phyloP scores from a whole-genome alignment of 139 green algal genomes.

The Chlorella sorokiniana region DNA sequence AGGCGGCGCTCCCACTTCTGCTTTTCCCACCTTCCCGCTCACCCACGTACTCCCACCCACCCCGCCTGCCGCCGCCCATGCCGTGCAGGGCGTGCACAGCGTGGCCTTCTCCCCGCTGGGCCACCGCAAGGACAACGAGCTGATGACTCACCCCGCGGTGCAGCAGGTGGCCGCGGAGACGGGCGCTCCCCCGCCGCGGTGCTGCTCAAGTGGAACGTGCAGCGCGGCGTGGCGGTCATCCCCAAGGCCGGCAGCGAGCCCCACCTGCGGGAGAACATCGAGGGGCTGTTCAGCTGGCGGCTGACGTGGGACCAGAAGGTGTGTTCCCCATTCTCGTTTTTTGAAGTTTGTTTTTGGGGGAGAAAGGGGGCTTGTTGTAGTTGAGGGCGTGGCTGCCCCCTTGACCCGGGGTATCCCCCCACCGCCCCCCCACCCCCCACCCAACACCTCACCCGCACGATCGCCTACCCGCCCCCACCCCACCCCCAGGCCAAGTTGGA shows the following conservation, averaged over 20 bases:
- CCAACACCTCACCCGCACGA: too few relatives aligned
- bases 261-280: conserved; percentile 63
- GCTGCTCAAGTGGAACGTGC: conserved; percentile 83
- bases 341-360: not conserved
- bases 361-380: not conserved
- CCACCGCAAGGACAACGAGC: conserved; percentile 35
- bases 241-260: conserved; percentile 53
- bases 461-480: not conserved
- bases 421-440: too few relatives aligned
- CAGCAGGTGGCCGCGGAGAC: conserved; percentile 58
- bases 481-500: conserved; percentile 52
- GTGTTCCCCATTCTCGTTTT: not conserved
- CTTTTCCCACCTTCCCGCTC: too few relatives aligned
- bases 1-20: too few relatives aligned
- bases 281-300: conserved; percentile 57
- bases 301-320: conserved; percentile 64
- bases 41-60: not conserved
- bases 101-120: conserved; percentile 76
- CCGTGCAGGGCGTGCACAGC: conserved; percentile 64
- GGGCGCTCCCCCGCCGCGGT: conserved; percentile 64
- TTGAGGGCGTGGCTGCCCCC: too few relatives aligned
- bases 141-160: conserved; percentile 53
- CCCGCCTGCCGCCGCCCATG: not conserved
- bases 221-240: conserved; percentile 81
- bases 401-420: too few relatives aligned